Percentiles rank a stretch among this genome's conserved stretches.
Conservation (phyloP, 2,329 filamentous ascomycete genomes). For the Talaromyces sp. region DNA sequence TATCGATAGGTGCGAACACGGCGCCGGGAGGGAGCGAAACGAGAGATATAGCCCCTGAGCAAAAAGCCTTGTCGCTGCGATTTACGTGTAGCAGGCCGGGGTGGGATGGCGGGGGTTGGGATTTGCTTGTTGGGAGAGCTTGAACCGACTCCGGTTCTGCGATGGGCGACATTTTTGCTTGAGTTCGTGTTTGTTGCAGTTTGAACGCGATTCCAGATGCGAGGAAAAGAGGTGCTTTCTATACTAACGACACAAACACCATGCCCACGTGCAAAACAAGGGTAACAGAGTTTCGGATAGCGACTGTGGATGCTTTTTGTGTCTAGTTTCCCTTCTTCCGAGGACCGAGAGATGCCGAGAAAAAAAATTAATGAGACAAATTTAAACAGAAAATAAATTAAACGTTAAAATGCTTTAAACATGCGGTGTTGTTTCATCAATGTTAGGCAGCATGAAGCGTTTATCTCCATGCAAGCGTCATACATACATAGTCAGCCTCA, state of each 20-base stretch:
- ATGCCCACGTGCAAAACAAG: background rate
- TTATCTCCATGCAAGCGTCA: background rate
- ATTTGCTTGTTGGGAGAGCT: background rate
- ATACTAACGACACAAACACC: background rate
- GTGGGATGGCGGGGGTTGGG: conserved; percentile 10
- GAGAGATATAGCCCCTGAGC: conserved; percentile 43
- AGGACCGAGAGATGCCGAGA: background rate
- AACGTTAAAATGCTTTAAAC: too few species aligned
- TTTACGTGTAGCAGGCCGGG: conserved; percentile 12
- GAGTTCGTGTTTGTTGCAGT: background rate
- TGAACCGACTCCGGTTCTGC: background rate
- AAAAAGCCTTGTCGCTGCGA: conserved; percentile 24
- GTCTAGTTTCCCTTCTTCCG: background rate
- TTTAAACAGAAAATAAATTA: background rate
- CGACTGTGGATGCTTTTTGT: background rate
- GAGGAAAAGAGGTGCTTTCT: background rate
- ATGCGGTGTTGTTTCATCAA: too few species aligned
- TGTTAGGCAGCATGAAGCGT: background rate
- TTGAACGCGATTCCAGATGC: background rate
- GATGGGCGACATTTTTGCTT: background rate
- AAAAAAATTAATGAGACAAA: background rate
- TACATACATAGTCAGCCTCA: background rate
- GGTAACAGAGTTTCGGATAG: background rate
- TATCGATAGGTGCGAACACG: conserved; percentile 45
- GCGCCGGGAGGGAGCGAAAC: conserved; percentile 47